Conservation (phyloP, 371 early-diverging fungal species). For the Rhizopus delemar region DNA sequence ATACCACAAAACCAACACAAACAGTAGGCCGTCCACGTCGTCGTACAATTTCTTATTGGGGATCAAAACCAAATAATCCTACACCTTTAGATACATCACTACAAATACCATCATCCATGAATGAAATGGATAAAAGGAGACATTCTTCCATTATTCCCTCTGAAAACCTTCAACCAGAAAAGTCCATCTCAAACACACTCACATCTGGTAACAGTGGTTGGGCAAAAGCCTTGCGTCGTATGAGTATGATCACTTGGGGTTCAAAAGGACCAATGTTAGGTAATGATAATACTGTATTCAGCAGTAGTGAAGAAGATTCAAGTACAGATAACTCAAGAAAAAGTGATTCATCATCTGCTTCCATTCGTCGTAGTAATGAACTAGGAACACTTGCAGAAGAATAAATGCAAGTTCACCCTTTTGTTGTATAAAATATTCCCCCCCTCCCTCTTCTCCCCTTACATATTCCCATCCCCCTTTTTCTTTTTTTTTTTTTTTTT, state of each 20-base stretch:
- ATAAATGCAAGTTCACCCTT: slow-evolving; percentile 5
- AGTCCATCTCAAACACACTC: slow-evolving; percentile 21
- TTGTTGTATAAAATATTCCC: not conserved
- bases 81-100: not conserved
- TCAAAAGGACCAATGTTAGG: slow-evolving; percentile 12
- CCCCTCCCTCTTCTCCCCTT: no score
- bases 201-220: slow-evolving; percentile 28
- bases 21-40: slow-evolving; percentile 33
- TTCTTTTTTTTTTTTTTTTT: no score
- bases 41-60: slow-evolving; percentile 56
- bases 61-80: slow-evolving; percentile 22
- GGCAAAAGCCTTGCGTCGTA: slow-evolving; percentile 50
- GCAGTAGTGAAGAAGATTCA: slow-evolving; percentile 20
- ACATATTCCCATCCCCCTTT: no score
- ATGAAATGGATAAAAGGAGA: slow-evolving; percentile 13
- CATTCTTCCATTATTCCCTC: slow-evolving; percentile 20
- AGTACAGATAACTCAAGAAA: slow-evolving; percentile 12
- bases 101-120: not conserved
- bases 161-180: slow-evolving; percentile 18
- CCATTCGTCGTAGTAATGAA: slow-evolving; percentile 46
- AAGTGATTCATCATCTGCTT: slow-evolving; percentile 28
- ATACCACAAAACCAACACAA: not conserved
- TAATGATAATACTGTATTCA: not conserved
- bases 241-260: slow-evolving; percentile 51
- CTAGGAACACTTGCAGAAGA: slow-evolving; percentile 49